Conservation (phyloP, 768 basidiomycete species). For the Tylopilus sp. region DNA sequence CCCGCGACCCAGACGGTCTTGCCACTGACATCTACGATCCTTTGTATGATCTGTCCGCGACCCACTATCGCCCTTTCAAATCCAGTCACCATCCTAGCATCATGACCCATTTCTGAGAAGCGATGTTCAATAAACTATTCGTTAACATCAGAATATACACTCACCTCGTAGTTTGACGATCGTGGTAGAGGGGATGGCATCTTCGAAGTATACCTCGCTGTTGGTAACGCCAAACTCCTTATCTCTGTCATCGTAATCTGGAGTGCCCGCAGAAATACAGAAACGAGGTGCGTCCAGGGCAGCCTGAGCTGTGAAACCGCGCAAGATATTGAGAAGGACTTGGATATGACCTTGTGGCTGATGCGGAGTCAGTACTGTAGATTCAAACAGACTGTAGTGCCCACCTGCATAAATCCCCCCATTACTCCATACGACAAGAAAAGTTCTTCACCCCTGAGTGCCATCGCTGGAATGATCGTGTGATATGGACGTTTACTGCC, state of each 20-base stretch:
- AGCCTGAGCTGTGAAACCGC: slow-evolving; percentile 84
- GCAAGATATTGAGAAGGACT: slow-evolving; percentile 84
- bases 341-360: slow-evolving; percentile 97
- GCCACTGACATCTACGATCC: slow-evolving; percentile 60
- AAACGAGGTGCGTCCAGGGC: slow-evolving; percentile 94
- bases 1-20: slow-evolving; percentile 92
- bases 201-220: slow-evolving; percentile 88
- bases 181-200: slow-evolving; percentile 63
- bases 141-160: slow-evolving; percentile 12
- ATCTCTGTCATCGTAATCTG: slow-evolving; percentile 50
- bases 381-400: neutral
- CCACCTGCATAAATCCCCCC: slow-evolving; percentile 87
- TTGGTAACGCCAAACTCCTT: slow-evolving; percentile 60
- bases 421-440: slow-evolving; percentile 90
- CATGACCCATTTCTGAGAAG: slow-evolving; percentile 81
- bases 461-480: slow-evolving; percentile 92
- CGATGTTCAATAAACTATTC: neutral
- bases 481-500: slow-evolving; percentile 88
- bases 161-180: slow-evolving; percentile 66
- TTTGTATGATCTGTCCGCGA: slow-evolving; percentile 89
- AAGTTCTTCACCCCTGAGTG: slow-evolving; percentile 70
- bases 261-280: slow-evolving; percentile 86
- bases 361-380: neutral
- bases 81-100: slow-evolving; percentile 60
- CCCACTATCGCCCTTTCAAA: slow-evolving; percentile 67